Percentiles rank a stretch among this genome's conserved stretches.
These are phyloP conservation scores for Pontederia crassipes DNA, from an alignment of 176 grass and related monocot species.

Conservation along the genomic window DNA sequence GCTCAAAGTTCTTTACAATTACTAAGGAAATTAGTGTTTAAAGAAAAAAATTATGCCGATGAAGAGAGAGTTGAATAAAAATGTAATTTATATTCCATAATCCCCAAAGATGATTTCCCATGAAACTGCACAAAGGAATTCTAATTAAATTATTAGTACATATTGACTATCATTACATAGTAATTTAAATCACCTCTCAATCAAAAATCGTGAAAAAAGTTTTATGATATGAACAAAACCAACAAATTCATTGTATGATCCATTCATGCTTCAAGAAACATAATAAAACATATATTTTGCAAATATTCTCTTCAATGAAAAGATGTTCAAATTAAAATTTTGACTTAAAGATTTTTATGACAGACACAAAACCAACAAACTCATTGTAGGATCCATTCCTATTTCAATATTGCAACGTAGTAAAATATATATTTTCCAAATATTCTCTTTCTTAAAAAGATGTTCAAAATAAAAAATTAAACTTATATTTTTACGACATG, in stretches of 20 bases:
- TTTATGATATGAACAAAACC: constrained; percentile 61
- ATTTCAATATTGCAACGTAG: constrained; percentile 1
- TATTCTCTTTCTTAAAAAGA: neutral
- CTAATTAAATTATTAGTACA: constrained; percentile 1
- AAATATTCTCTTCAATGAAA: neutral
- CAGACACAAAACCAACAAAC: constrained; percentile 11
- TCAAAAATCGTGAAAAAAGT: constrained; percentile 84
- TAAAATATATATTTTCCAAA: neutral
- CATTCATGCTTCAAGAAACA: constrained; percentile 46
- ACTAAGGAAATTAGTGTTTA: neutral
- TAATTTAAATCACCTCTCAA: constrained; percentile 44
- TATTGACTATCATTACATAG: neutral
- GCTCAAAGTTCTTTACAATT: neutral
- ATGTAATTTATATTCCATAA: constrained; percentile 42
- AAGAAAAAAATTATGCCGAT: constrained; percentile 26
- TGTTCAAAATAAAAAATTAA: neutral
- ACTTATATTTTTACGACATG: constrained; percentile 24
- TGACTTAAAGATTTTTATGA: constrained; percentile 33
- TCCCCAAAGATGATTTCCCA: constrained; percentile 84
- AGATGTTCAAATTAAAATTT: neutral
- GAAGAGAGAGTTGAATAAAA: constrained; percentile 32
- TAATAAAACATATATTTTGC: neutral
- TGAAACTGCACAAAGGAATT: constrained; percentile 37
- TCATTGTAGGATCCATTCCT: constrained; percentile 92
- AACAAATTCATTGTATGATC: constrained; percentile 74